These are phyloP conservation scores for Diaporthe caulivora DNA, from an alignment of 2,329 filamentous ascomycete species.

Conservation along the genomic window DNA sequence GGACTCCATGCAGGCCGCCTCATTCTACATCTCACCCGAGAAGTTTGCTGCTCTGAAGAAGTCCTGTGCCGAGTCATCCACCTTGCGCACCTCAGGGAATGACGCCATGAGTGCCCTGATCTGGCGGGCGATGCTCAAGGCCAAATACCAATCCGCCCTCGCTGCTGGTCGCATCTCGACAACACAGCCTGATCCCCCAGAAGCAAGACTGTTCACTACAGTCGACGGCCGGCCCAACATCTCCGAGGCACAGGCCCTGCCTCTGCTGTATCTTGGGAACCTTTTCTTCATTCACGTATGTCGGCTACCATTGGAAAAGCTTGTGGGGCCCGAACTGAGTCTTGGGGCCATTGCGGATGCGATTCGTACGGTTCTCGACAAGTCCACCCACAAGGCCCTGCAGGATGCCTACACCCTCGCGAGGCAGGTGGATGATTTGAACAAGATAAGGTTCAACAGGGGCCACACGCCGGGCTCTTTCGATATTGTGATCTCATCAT, in stretches of 20 bases:
- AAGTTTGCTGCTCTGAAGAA: conserved; percentile 31
- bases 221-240: conserved; percentile 37
- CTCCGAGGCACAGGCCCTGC: conserved; percentile 27
- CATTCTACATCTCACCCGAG: conserved; percentile 40
- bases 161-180: conserved; percentile 8
- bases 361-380: conserved; percentile 30
- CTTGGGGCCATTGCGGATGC: conserved; percentile 30
- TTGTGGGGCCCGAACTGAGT: conserved; percentile 22
- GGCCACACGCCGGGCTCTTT: conserved; percentile 1
- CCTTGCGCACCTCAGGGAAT: conserved; percentile 32
- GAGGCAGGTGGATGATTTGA: conserved; percentile 25
- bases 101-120: conserved; percentile 40
- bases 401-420: conserved; percentile 36
- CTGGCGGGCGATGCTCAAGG: conserved; percentile 39
- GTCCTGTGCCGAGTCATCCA: neutral
- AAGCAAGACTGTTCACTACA: conserved; percentile 18
- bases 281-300: conserved; percentile 29
- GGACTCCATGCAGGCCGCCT: neutral
- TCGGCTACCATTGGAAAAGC: conserved; percentile 11
- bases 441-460: conserved; percentile 12
- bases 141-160: neutral
- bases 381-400: conserved; percentile 16
- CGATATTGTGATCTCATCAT: conserved; percentile 34
- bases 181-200: neutral
- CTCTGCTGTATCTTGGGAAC: conserved; percentile 39